A percentile compares a stretch with the other conserved stretches of the same genome.
These are phyloP conservation scores for Trichoderma virens DNA, from an alignment of 495 filamentous ascomycete species.

Conservation along the genomic window DNA sequence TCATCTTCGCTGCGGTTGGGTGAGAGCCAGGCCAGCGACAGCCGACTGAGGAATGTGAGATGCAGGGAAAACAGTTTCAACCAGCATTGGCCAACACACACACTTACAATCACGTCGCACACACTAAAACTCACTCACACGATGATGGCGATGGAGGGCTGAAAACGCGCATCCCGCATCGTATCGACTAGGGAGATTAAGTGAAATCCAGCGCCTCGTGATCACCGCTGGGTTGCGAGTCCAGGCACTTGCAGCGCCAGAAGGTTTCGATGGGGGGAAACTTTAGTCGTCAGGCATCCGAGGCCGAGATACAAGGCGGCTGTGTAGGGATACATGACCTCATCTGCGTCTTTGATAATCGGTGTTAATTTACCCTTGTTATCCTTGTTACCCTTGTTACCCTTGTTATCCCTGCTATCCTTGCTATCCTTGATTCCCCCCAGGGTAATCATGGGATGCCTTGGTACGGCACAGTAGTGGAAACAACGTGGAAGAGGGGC, in stretches of 20 bases:
- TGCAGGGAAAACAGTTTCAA: constrained; percentile 3
- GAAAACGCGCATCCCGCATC: background rate
- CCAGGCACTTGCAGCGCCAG: background rate
- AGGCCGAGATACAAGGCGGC: too few relatives aligned
- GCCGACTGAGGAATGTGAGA: constrained; percentile 6
- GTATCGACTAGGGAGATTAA: too few relatives aligned
- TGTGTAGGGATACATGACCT: too few relatives aligned
- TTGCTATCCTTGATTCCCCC: too few relatives aligned
- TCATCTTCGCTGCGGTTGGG: background rate
- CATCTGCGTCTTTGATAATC: too few relatives aligned
- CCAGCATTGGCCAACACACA: background rate
- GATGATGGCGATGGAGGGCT: background rate
- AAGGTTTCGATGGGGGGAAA: background rate
- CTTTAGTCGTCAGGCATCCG: background rate
- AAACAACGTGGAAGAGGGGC: background rate
- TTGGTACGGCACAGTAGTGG: too few relatives aligned
- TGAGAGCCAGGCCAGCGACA: background rate
- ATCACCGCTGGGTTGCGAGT: background rate
- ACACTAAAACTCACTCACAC: background rate
- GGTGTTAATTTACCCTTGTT: too few relatives aligned
- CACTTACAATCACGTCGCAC: background rate
- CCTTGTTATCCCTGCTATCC: too few relatives aligned
- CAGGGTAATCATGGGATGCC: too few relatives aligned
- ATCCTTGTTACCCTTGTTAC: too few relatives aligned
- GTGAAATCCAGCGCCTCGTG: constrained; percentile 1